Conservation (phyloP, 2,329 filamentous ascomycete species). For the Arthrobotrys conoides region DNA sequence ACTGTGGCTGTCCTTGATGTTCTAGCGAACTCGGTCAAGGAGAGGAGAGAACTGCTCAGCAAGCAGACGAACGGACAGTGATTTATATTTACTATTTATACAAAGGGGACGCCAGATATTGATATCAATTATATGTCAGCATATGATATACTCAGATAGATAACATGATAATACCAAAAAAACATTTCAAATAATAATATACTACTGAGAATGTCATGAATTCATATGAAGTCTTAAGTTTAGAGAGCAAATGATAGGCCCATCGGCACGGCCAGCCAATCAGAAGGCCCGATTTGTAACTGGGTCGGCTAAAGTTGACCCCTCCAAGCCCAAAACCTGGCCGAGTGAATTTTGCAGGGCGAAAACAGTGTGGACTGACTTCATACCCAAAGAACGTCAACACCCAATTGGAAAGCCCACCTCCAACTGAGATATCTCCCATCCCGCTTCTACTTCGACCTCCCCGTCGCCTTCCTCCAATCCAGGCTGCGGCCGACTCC, state of each 20-base stretch:
- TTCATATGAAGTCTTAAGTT: slow-evolving; percentile 11
- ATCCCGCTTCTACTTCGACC: slow-evolving; percentile 31
- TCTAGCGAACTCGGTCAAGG: slow-evolving; percentile 84
- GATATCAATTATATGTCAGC: not conserved
- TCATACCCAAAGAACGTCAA: slow-evolving; percentile 47
- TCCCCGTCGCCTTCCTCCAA: slow-evolving; percentile 46
- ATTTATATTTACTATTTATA: not conserved
- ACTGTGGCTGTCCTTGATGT: slow-evolving; percentile 78
- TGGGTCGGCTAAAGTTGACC: slow-evolving; percentile 58
- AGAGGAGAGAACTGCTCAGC: slow-evolving; percentile 73
- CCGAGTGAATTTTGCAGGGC: slow-evolving; percentile 58
- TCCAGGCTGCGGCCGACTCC: slow-evolving; percentile 58
- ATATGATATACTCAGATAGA: slow-evolving; percentile 4
- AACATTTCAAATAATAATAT: too few relatives aligned
- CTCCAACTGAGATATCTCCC: slow-evolving; percentile 26
- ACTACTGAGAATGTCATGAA: too few relatives aligned
- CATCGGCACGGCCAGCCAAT: slow-evolving; percentile 35
- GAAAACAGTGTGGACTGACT: slow-evolving; percentile 51
- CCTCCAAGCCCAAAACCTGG: slow-evolving; percentile 44
- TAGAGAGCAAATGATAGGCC: not conserved
- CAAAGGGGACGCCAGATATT: not conserved
- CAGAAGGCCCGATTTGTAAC: slow-evolving; percentile 48
- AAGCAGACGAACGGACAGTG: slow-evolving; percentile 60
- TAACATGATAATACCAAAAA: not conserved
- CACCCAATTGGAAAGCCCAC: slow-evolving; percentile 33